Percentiles rank a stretch among this genome's conserved stretches.
These are phyloP conservation scores for Salix exigua DNA, from an alignment of 345 rosid genomes.

Conservation along the genomic window DNA sequence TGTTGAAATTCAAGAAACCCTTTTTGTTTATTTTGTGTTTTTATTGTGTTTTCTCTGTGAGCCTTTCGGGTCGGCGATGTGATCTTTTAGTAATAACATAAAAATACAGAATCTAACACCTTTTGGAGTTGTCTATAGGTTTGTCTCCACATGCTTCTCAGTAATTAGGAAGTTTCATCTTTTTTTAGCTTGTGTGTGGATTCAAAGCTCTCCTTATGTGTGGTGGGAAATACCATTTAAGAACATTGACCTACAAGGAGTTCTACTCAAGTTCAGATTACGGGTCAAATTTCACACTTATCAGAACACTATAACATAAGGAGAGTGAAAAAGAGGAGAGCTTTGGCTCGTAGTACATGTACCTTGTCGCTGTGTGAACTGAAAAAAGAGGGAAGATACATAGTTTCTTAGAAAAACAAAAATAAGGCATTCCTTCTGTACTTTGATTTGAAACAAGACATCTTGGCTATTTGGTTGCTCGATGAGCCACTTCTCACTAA, in stretches of 20 bases:
- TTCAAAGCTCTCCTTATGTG: too few relatives aligned
- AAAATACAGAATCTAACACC: slow-evolving; percentile 30
- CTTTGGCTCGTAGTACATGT: not conserved
- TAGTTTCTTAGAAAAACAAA: not conserved
- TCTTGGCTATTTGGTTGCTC: not conserved
- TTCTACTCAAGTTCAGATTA: not conserved
- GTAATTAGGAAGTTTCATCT: not conserved
- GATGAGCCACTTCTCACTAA: not conserved
- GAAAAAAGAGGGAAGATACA: not conserved
- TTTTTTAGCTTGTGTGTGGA: too few relatives aligned
- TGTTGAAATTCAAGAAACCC: too few relatives aligned
- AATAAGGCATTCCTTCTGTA: too few relatives aligned
- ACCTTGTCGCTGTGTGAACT: too few relatives aligned
- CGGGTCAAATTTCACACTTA: too few relatives aligned
- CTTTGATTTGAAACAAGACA: not conserved
- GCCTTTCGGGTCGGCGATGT: too few relatives aligned
- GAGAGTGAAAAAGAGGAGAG: too few relatives aligned
- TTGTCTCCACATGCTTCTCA: slow-evolving; percentile 2
- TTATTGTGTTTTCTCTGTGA: too few relatives aligned
- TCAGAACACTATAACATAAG: too few relatives aligned
- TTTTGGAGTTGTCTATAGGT: slow-evolving; percentile 71
- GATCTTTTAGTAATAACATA: too few relatives aligned
- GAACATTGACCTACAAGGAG: not conserved
- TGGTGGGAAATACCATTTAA: not conserved
- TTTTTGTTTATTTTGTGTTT: too few relatives aligned